Evolutionary conservation across 805 yeast genomes (phyloP).

Genomic region (Hanseniaspora vineae): DNA sequence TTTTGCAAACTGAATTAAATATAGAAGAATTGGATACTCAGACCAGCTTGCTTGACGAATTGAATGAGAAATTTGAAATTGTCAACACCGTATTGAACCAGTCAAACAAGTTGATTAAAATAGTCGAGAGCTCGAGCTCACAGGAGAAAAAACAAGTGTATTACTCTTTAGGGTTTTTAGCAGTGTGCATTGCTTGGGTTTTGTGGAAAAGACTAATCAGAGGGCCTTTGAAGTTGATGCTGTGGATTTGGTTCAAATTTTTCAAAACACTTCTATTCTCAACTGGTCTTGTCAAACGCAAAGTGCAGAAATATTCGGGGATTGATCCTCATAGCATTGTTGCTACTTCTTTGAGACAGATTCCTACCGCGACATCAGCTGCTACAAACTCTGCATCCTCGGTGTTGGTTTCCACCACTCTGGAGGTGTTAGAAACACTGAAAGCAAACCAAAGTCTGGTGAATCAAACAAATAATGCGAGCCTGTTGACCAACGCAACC

Average conservation of each 20-base stretch:
- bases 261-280: conserved; percentile 24
- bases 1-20: conserved; percentile 23
- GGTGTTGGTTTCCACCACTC: neutral
- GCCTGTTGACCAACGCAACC: neutral
- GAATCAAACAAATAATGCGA: too few species aligned
- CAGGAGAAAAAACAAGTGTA: conserved; percentile 24
- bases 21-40: conserved; percentile 22
- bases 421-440: too few species aligned
- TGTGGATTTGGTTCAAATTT: conserved; percentile 23
- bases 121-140: conserved; percentile 19
- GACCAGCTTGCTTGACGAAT: conserved; percentile 15
- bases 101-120: conserved; percentile 20
- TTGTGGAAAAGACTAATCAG: conserved; percentile 24
- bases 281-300: conserved; percentile 14
- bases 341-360: neutral
- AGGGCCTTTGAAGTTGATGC: conserved; percentile 17
- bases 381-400: neutral
- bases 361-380: neutral
- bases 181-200: conserved; percentile 21
- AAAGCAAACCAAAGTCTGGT: too few species aligned
- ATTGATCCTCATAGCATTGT: conserved; percentile 1
- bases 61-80: conserved; percentile 21
- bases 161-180: conserved; percentile 17
- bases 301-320: neutral
- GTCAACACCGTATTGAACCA: conserved; percentile 17